Evolutionary conservation across 2,329 filamentous ascomycete genomes (phyloP).

Genomic region (Pseudocercospora macadamiae): DNA sequence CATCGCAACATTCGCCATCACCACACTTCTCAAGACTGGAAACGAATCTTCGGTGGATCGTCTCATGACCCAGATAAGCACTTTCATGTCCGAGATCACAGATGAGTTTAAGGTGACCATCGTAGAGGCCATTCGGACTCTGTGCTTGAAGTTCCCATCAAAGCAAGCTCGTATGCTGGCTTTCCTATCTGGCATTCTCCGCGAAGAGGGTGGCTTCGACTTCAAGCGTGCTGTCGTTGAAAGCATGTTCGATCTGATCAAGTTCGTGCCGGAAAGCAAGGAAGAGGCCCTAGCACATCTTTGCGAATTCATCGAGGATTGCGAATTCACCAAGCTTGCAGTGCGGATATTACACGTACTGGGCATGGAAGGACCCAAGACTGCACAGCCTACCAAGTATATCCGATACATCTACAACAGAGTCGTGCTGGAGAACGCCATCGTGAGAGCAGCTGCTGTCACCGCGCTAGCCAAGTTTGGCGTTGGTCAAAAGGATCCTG

Average conservation of each 20-base stretch:
- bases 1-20: slow-evolving; percentile 97
- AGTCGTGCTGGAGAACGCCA: slow-evolving; percentile 94
- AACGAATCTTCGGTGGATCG: slow-evolving; percentile 97
- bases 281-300: slow-evolving; percentile 87
- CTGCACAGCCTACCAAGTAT: slow-evolving; percentile 94
- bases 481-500: slow-evolving; percentile 91
- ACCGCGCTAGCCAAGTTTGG: slow-evolving; percentile 97
- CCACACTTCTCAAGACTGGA: slow-evolving; percentile 94
- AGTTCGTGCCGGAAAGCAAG: slow-evolving; percentile 89
- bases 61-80: slow-evolving; percentile 96
- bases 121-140: slow-evolving; percentile 92
- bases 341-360: slow-evolving; percentile 94
- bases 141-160: slow-evolving; percentile 96
- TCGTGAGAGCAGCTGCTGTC: slow-evolving; percentile 91
- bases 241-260: slow-evolving; percentile 99
- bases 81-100: slow-evolving; percentile 98
- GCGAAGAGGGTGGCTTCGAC: slow-evolving; percentile 96
- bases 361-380: slow-evolving; percentile 92
- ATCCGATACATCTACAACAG: slow-evolving; percentile 99
- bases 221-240: slow-evolving; percentile 98
- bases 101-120: slow-evolving; percentile 99
- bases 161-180: slow-evolving; percentile 98
- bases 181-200: slow-evolving; percentile 94
- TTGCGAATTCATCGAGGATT: slow-evolving; percentile 99
- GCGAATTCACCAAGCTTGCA: slow-evolving; percentile 97